These are phyloP conservation scores for Globisporangium radiosum DNA, from an alignment of 352 stramenopile genomes.

Conservation along the genomic window DNA sequence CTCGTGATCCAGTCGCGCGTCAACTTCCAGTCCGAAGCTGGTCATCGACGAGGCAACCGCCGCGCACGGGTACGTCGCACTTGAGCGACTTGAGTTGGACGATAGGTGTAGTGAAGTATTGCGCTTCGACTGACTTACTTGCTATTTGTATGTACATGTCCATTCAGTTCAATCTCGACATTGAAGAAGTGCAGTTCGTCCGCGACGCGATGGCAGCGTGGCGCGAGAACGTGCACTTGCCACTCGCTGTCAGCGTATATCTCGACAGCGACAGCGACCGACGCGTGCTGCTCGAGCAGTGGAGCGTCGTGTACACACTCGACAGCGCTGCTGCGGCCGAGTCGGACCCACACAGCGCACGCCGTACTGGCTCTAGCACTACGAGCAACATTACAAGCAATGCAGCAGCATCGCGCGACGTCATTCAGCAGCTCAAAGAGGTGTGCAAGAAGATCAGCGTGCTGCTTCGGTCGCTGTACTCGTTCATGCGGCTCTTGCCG, in stretches of 20 bases:
- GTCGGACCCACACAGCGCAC: conserved; percentile 3
- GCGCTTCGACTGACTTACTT: no score
- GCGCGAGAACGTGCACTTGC: conserved; percentile 66
- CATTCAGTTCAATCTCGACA: conserved; percentile 73
- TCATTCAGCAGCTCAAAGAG: conserved; percentile 77
- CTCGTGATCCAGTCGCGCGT: conserved; percentile 80
- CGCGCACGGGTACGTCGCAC: conserved; percentile 43
- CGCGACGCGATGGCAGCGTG: conserved; percentile 59
- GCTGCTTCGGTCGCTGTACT: conserved; percentile 62
- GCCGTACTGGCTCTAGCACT: no score
- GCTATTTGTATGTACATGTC: no score
- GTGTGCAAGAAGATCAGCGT: conserved; percentile 77
- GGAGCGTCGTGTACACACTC: conserved; percentile 55
- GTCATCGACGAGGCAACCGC: conserved; percentile 33
- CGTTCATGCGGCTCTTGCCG: conserved; percentile 70
- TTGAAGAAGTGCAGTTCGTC: conserved; percentile 67
- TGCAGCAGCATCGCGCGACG: conserved; percentile 32
- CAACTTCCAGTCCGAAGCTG: conserved; percentile 49
- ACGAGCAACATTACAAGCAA: no score
- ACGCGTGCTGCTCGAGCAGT: conserved; percentile 68
- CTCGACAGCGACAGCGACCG: conserved; percentile 34
- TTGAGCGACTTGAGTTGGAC: no score
- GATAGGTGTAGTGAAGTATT: no score
- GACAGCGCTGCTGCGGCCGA: conserved; percentile 13
- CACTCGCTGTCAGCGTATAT: conserved; percentile 64